These are phyloP conservation scores for Aspergillus tubingensis DNA, from an alignment of 2,329 filamentous ascomycete genomes.

Conservation along the genomic window DNA sequence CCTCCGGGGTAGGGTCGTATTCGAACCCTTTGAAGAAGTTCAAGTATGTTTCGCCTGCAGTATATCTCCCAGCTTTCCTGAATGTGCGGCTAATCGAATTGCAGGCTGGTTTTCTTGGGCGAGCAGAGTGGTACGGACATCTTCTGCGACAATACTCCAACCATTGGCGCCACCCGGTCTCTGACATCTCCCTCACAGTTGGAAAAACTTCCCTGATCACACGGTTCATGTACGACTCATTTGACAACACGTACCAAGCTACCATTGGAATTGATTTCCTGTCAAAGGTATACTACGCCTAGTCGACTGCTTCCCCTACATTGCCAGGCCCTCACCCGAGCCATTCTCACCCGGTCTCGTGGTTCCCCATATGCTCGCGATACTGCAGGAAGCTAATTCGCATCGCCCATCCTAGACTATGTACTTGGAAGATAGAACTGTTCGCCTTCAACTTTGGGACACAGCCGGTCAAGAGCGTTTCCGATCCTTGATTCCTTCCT, in stretches of 20 bases:
- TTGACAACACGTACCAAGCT: slow-evolving; percentile 99
- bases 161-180: slow-evolving; percentile 2
- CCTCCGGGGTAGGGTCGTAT: slow-evolving; percentile 77
- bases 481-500: slow-evolving; percentile 93
- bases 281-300: slow-evolving; percentile 70
- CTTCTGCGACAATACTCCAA: slow-evolving; percentile 3
- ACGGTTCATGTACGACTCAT: slow-evolving; percentile 99
- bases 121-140: slow-evolving; percentile 85
- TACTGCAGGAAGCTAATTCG: slow-evolving; percentile 11
- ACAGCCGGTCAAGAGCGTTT: slow-evolving; percentile 97
- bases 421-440: slow-evolving; percentile 98
- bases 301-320: neutral
- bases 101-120: slow-evolving; percentile 90
- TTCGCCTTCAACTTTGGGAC: slow-evolving; percentile 97
- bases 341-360: neutral
- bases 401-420: slow-evolving; percentile 67
- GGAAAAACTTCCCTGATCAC: slow-evolving; percentile 99
- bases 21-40: slow-evolving; percentile 99
- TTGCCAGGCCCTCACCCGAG: neutral
- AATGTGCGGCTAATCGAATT: slow-evolving; percentile 30
- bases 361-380: neutral
- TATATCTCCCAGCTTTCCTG: neutral
- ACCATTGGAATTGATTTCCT: slow-evolving; percentile 99
- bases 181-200: slow-evolving; percentile 58
- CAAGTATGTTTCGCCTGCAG: slow-evolving; percentile 65